phyloP scores from a whole-genome alignment of 352 stramenopile species.

The Phytophthora europaea region DNA sequence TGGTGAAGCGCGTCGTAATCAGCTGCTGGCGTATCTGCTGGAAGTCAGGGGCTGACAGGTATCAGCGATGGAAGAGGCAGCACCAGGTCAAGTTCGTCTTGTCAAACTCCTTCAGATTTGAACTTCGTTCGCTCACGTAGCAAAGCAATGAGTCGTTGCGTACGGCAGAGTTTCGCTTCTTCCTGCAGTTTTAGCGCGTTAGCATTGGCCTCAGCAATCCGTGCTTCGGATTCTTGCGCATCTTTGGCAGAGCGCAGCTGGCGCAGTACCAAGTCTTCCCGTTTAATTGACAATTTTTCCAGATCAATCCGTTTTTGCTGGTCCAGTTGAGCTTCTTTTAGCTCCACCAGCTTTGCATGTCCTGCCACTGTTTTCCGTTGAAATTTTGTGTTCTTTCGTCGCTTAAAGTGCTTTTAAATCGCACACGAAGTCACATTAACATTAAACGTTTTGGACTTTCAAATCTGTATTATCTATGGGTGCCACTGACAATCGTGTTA shows the following conservation, averaged over 20 bases:
- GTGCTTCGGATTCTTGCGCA: neutral
- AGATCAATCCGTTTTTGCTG: neutral
- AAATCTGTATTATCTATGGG: too few relatives aligned
- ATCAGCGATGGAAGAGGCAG: neutral
- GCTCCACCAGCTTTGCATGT: neutral
- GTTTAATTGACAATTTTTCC: neutral
- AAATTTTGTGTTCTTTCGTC: too few relatives aligned
- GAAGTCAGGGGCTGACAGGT: neutral
- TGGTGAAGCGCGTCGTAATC: slow-evolving; percentile 9
- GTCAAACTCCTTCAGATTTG: slow-evolving; percentile 1
- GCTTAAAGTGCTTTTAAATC: too few relatives aligned
- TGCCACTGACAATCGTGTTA: too few relatives aligned
- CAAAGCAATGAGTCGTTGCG: neutral
- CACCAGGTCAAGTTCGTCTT: slow-evolving; percentile 7
- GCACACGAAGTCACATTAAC: too few relatives aligned
- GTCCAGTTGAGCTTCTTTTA: neutral
- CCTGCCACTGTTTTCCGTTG: too few relatives aligned
- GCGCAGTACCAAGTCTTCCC: too few relatives aligned
- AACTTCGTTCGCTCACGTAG: slow-evolving; percentile 12
- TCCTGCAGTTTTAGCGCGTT: slow-evolving; percentile 7
- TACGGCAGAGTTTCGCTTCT: slow-evolving; percentile 3
- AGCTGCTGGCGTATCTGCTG: slow-evolving; percentile 12
- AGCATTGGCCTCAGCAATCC: slow-evolving; percentile 6
- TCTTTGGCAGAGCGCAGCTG: neutral
- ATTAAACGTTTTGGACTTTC: too few relatives aligned